Evolutionary conservation across 192 early-diverging fungal species (phyloP), one percentile per base, ranked within the genome.

Genomic region (Backusella parvicylindrica): DNA sequence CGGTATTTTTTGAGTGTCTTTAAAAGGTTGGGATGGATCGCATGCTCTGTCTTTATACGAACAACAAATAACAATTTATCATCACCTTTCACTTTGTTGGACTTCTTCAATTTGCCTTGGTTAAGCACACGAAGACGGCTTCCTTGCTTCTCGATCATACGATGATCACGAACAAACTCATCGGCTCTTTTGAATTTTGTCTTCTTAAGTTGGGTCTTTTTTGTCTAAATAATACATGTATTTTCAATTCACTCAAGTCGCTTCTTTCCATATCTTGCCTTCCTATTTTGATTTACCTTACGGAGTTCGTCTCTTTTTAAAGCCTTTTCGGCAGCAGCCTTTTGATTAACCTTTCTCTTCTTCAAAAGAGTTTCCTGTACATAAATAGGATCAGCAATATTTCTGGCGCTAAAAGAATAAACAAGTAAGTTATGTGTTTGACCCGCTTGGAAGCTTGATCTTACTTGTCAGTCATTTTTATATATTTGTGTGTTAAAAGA

Each of bases 361-460:
- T 92, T 92, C 82, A 94, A 88, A 81, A 92, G 82, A 68, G 91
- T 92, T 86, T 94, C 92, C 84, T 91, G 90, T 77, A 90, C 87
- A 81, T 89, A 86, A 73, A 90, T 87, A 81, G 90, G 88, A 64
- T 82, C 83, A 85, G 84, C 83, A 65, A 81, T 84, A 70, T 84
- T 69, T 64, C 75, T 77, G 68, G 82, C 75, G 73, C 82, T 84
- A 78, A 60, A 43, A 64, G 53, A 28, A 23, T 38, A 31, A 40
- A 65, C 3, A 47, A 47, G 31, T 37, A 0, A 68, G 37, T 40
- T 21, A 4, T 26, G 8, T 38, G n/a, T n/a, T 23, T 2, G 8
- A 38, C 9, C 28, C 11, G 8, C 9, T 68, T 40, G 31, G 5
- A 18, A 21, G 1, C 0, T 68, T 36, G 18, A 35, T 66, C 33